Evolutionary conservation across 176 grass and related monocot species (phyloP).

Genomic region (Bothriochloa decipiens): DNA sequence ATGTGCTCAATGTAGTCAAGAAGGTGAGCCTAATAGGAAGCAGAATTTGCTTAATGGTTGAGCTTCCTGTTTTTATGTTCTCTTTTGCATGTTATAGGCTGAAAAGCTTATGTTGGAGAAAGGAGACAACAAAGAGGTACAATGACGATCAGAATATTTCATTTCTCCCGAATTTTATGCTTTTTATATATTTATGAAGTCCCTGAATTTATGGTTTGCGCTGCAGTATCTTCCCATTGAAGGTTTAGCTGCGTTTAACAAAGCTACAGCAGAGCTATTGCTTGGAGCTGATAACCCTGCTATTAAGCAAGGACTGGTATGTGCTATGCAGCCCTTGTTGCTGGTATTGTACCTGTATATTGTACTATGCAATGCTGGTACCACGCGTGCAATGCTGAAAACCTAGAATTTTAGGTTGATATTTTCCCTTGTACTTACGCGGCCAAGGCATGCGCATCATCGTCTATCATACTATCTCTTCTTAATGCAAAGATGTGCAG

Average conservation of each 20-base stretch:
- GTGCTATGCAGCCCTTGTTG: neutral
- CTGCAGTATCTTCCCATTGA: conserved; percentile 98
- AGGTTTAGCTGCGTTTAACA: conserved; percentile 94
- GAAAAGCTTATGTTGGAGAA: conserved; percentile 92
- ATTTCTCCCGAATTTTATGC: neutral
- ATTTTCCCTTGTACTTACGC: neutral
- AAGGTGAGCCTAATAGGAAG: conserved; percentile 53
- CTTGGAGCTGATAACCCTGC: conserved; percentile 81
- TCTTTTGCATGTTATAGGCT: conserved; percentile 54
- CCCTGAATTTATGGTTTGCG: conserved; percentile 27
- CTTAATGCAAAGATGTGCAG: neutral
- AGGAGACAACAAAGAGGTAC: conserved; percentile 98
- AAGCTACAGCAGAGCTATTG: conserved; percentile 84
- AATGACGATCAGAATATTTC: conserved; percentile 11
- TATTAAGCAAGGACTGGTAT: conserved; percentile 77
- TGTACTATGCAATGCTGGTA: conserved; percentile 19
- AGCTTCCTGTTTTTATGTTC: conserved; percentile 22
- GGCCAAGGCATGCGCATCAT: neutral
- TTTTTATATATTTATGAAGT: neutral
- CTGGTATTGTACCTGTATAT: conserved; percentile 2
- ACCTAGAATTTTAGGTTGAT: neutral
- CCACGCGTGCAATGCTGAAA: neutral
- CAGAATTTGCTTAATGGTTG: conserved; percentile 11
- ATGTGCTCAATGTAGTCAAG: conserved; percentile 89
- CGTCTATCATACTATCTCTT: neutral